A percentile compares a stretch with the other conserved stretches of the same genome.
Evolutionary conservation across 2,329 filamentous ascomycete genomes (phyloP).

Genomic region (Teratosphaeria viscida): DNA sequence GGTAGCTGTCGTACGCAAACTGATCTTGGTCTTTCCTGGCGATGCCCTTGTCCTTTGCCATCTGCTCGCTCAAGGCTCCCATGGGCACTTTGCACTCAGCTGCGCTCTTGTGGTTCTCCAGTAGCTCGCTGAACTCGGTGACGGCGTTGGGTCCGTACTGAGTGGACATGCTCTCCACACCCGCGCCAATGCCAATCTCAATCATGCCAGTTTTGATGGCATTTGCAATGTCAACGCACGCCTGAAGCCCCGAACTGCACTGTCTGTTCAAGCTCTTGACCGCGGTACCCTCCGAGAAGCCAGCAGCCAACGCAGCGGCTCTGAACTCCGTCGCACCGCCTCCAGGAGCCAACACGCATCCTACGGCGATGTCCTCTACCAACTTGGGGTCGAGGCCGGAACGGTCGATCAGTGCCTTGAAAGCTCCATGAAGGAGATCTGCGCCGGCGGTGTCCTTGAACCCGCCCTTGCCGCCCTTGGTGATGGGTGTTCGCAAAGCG

Average conservation of each 20-base stretch:
- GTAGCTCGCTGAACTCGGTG: constrained; percentile 80
- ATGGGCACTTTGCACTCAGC: constrained; percentile 97
- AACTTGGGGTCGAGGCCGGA: constrained; percentile 79
- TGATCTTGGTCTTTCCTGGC: constrained; percentile 66
- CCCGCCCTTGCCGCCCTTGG: constrained; percentile 81
- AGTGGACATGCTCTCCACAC: constrained; percentile 89
- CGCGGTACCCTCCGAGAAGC: constrained; percentile 76
- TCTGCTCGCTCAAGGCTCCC: constrained; percentile 85
- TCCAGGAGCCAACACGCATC: constrained; percentile 81
- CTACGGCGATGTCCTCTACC: constrained; percentile 88
- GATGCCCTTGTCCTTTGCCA: constrained; percentile 78
- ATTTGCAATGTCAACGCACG: constrained; percentile 88
- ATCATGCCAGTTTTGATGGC: constrained; percentile 88
- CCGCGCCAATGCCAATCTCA: constrained; percentile 84
- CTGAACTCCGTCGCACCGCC: constrained; percentile 96
- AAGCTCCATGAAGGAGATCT: constrained; percentile 74
- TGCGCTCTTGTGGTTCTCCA: constrained; percentile 69
- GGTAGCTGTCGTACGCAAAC: constrained; percentile 90
- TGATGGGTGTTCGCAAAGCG: constrained; percentile 82
- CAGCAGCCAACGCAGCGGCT: constrained; percentile 78
- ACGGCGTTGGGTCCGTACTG: constrained; percentile 88
- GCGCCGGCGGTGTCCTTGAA: constrained; percentile 92
- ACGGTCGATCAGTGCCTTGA: constrained; percentile 70
- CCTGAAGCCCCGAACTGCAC: constrained; percentile 87
- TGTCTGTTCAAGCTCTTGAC: constrained; percentile 84